Conservation (phyloP, 345 rosid species). For the Hibiscus trionum region DNA sequence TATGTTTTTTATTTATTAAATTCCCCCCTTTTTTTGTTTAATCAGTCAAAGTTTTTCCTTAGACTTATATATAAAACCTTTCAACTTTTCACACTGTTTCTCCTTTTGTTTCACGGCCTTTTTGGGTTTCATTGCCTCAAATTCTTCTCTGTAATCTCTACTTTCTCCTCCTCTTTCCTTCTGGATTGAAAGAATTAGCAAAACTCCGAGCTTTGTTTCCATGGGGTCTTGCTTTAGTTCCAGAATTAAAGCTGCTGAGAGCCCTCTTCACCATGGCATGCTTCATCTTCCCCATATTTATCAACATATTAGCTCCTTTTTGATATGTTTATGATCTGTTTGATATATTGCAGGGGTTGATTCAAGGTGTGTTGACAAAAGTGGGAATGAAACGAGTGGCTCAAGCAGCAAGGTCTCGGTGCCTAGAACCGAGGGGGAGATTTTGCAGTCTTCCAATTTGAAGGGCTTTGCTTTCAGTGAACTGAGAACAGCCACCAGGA, state of each 20-base stretch:
- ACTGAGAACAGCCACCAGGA: conserved; percentile 75
- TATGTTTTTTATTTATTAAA: not conserved
- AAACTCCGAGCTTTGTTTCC: not conserved
- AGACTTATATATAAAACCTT: not conserved
- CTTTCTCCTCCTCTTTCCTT: not conserved
- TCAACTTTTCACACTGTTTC: conserved; percentile 25
- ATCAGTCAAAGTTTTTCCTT: conserved; percentile 27
- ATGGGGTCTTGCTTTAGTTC: conserved; percentile 81
- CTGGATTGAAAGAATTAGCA: not conserved
- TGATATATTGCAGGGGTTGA: not conserved
- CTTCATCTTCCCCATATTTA: not conserved
- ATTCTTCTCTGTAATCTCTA: not conserved
- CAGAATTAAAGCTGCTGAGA: conserved; percentile 44
- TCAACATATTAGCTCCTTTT: not conserved
- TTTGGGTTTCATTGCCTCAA: not conserved
- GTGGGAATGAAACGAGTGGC: conserved; percentile 31
- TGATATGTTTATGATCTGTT: not conserved
- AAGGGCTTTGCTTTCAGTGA: conserved; percentile 59
- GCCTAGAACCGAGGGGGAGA: conserved; percentile 68
- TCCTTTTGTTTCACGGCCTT: conserved; percentile 3
- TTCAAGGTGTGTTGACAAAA: conserved; percentile 13
- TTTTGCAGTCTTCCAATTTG: conserved; percentile 55
- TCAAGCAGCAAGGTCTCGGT: conserved; percentile 35
- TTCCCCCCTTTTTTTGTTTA: not conserved
- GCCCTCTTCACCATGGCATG: conserved; percentile 35